phyloP scores from a whole-genome alignment of 2,329 filamentous ascomycete species.

The Ophiobolus disseminans region DNA sequence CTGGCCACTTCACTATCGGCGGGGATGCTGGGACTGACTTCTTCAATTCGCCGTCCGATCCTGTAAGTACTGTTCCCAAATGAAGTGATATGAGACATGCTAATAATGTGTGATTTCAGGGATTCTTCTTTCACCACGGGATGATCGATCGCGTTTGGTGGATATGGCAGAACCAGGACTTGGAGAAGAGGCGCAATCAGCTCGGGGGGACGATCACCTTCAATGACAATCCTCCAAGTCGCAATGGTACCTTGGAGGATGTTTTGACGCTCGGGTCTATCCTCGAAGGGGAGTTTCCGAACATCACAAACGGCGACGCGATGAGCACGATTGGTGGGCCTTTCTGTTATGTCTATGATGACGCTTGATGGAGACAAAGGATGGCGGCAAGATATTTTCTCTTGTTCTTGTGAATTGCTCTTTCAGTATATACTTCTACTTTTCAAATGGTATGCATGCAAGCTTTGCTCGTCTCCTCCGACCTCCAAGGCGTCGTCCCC shows the following conservation, averaged over 20 bases:
- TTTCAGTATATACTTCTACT: too few relatives aligned
- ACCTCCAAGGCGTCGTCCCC: too few relatives aligned
- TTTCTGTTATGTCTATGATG: neutral
- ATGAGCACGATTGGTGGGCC: neutral
- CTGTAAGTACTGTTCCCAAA: too few relatives aligned
- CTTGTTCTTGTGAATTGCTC: too few relatives aligned
- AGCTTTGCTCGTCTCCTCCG: too few relatives aligned
- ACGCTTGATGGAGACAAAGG: neutral
- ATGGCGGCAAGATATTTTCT: conserved; percentile 4
- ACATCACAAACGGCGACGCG: neutral
- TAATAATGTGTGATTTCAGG: too few relatives aligned
- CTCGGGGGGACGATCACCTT: neutral
- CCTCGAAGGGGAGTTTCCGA: neutral
- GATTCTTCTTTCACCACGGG: conserved; percentile 53
- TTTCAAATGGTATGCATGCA: too few relatives aligned
- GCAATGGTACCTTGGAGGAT: neutral
- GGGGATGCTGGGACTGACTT: conserved; percentile 55
- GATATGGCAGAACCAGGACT: neutral
- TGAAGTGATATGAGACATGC: too few relatives aligned
- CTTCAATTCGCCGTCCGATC: conserved; percentile 55
- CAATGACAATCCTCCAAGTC: neutral
- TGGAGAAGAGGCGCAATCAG: neutral
- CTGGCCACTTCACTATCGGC: conserved; percentile 54
- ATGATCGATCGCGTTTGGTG: conserved; percentile 58
- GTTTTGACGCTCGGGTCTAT: neutral